Percentiles rank a stretch among this genome's conserved stretches.
Conservation (phyloP, 2,329 filamentous ascomycete genomes). For the Talaromyces sp. region DNA sequence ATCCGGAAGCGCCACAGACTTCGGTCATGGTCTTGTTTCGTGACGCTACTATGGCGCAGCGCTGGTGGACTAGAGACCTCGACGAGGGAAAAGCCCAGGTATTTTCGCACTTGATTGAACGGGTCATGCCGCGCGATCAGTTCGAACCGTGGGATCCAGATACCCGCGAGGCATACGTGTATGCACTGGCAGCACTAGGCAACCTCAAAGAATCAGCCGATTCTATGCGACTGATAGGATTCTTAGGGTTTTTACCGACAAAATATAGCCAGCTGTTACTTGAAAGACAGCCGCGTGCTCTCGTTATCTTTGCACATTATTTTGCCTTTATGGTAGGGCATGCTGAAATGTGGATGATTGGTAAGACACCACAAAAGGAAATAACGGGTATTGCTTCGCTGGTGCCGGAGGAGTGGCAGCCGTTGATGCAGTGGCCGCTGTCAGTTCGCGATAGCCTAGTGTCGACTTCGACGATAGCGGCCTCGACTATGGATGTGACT, state of each 20-base stretch:
- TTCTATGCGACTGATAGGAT: constrained; percentile 26
- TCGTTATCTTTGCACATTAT: constrained; percentile 34
- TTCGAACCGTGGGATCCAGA: constrained; percentile 13
- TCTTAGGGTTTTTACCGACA: constrained; percentile 30
- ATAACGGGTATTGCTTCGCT: constrained; percentile 25
- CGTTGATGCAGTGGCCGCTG: constrained; percentile 24
- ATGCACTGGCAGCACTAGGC: neutral
- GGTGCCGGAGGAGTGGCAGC: constrained; percentile 25
- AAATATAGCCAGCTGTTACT: constrained; percentile 30
- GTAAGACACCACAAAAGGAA: constrained; percentile 23
- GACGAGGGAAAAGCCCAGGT: neutral
- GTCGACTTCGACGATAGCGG: neutral
- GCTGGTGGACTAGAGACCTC: neutral
- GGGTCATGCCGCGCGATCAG: constrained; percentile 3
- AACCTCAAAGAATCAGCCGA: neutral
- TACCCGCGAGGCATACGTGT: constrained; percentile 9
- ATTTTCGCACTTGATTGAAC: constrained; percentile 8
- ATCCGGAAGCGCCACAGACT: constrained; percentile 5
- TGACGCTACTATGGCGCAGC: neutral
- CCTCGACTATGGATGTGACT: neutral
- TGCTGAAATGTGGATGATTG: constrained; percentile 25
- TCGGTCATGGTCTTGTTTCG: constrained; percentile 6
- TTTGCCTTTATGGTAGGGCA: constrained; percentile 26
- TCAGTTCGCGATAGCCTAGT: constrained; percentile 5
- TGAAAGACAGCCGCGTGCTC: constrained; percentile 31